Evolutionary conservation across 306 rosid genomes (phyloP).

Genomic region (Rubus parviflorus): DNA sequence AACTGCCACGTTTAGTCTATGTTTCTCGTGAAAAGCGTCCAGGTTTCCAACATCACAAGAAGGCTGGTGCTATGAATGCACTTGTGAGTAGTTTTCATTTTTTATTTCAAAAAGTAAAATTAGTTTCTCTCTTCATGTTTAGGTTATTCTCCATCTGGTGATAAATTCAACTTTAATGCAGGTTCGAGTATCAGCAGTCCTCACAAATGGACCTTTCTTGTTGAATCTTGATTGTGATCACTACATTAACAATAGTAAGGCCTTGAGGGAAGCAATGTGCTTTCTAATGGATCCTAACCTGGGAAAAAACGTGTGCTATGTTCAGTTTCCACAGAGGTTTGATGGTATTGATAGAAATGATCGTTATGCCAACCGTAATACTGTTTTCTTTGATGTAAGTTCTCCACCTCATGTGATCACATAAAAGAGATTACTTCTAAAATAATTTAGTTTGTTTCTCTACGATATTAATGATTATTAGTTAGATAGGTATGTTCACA

Average conservation of each 20-base stretch:
- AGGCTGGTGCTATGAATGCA: constrained; percentile 99
- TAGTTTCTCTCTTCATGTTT: background rate
- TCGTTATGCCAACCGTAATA: constrained; percentile 94
- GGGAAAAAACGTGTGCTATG: constrained; percentile 87
- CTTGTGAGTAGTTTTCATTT: constrained; percentile 57
- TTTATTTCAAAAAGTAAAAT: background rate
- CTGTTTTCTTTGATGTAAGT: constrained; percentile 96
- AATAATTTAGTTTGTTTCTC: background rate
- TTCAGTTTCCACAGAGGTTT: constrained; percentile 97
- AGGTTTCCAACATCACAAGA: constrained; percentile 98
- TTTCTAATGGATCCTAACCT: constrained; percentile 98
- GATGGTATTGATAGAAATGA: constrained; percentile 93
- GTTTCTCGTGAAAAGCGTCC: constrained; percentile 99
- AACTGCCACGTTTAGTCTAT: constrained; percentile 87
- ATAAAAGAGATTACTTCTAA: background rate
- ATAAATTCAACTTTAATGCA: constrained; percentile 29
- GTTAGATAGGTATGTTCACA: constrained; percentile 8
- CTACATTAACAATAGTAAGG: constrained; percentile 96
- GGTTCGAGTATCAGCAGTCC: constrained; percentile 99
- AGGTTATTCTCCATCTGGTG: constrained; percentile 12
- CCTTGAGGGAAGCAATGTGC: constrained; percentile 97
- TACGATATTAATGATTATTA: background rate
- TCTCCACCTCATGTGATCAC: background rate
- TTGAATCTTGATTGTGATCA: constrained; percentile 99
- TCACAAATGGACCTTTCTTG: constrained; percentile 93